Percentiles rank a stretch among this genome's conserved stretches.
phyloP scores from a whole-genome alignment of 352 stramenopile species.

The Phytopythium ostracodes region DNA sequence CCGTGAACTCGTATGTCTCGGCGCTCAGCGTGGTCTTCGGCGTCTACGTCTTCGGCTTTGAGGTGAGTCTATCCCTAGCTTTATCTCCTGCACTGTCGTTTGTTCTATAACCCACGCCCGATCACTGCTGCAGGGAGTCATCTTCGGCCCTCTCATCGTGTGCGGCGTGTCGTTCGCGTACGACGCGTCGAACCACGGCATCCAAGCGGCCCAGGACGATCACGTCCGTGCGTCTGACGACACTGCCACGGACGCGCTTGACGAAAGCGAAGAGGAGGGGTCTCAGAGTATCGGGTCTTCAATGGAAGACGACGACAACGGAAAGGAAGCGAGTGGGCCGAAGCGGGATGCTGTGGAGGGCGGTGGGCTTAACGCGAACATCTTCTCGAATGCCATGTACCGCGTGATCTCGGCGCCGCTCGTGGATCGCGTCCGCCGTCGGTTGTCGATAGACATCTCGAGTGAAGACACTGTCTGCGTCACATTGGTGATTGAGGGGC shows the following conservation, averaged over 20 bases:
- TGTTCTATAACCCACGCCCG: slow-evolving; percentile 3
- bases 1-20: slow-evolving; percentile 84
- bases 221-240: slow-evolving; percentile 38
- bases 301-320: slow-evolving; percentile 26
- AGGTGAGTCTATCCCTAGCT: slow-evolving; percentile 31
- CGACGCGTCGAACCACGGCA: slow-evolving; percentile 83
- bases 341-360: slow-evolving; percentile 16
- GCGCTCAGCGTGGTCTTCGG: slow-evolving; percentile 84
- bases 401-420: slow-evolving; percentile 74
- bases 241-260: slow-evolving; percentile 18
- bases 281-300: slow-evolving; percentile 39
- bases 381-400: slow-evolving; percentile 83
- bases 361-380: slow-evolving; percentile 44
- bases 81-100: neutral
- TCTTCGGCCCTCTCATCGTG: slow-evolving; percentile 80
- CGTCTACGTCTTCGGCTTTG: slow-evolving; percentile 85
- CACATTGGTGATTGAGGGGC: slow-evolving; percentile 60
- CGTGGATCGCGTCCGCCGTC: slow-evolving; percentile 68
- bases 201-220: slow-evolving; percentile 80
- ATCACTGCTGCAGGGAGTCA: slow-evolving; percentile 46
- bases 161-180: slow-evolving; percentile 84
- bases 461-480: slow-evolving; percentile 73
- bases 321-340: slow-evolving; percentile 11
- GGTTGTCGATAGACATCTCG: slow-evolving; percentile 74
- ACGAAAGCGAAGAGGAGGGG: slow-evolving; percentile 54